Evolutionary conservation across 139 green algal species (phyloP), one percentile per base, ranked within the genome.

Genomic region (Eudorina sp.): DNA sequence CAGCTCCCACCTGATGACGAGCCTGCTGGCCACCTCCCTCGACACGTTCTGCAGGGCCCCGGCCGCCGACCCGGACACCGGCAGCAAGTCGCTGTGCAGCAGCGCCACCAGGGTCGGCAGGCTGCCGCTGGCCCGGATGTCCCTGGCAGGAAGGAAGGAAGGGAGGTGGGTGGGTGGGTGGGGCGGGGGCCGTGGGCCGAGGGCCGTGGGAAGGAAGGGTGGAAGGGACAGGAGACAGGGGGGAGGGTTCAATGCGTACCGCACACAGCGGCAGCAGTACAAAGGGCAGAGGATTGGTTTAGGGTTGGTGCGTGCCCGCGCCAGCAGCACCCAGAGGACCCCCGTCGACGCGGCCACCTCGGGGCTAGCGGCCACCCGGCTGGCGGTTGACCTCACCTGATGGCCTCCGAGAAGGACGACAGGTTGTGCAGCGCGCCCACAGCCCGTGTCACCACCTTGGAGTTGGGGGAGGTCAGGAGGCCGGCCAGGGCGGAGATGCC

Each of bases 351-450:
- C n/a, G n/a, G n/a, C n/a, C n/a, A n/a, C n/a, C n/a, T n/a, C n/a
- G n/a, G n/a, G n/a, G n/a, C n/a, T n/a, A n/a, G n/a, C n/a, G n/a
- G n/a, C n/a, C n/a, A n/a, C n/a, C n/a, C n/a, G n/a, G n/a, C n/a
- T n/a, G n/a, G n/a, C n/a, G n/a, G n/a, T n/a, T n/a, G n/a, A n/a
- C n/a, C n/a, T n/a, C 64, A 87, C 81, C 89, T 70, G 31, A 97
- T 96, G 40, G 93, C 90, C 2, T 94, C 91, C 2, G 92, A 78
- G 45, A 95, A 90, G 43, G 90, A 94, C 31, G 91, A 96, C 38
- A 97, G 84, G 89, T 98, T 98, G 92, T 97, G 95, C 3, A 98
- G 74, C 0, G 96, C 94, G 4, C 95, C 96, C 19, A 92, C 94
- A 9, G 93, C 93, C 7, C 96, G 90, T 41, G 92, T 90, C 25